Base-by-base conservation (phyloP, 176 grass and related monocot species). In the Ampelocalamus luodianensis region DNA sequence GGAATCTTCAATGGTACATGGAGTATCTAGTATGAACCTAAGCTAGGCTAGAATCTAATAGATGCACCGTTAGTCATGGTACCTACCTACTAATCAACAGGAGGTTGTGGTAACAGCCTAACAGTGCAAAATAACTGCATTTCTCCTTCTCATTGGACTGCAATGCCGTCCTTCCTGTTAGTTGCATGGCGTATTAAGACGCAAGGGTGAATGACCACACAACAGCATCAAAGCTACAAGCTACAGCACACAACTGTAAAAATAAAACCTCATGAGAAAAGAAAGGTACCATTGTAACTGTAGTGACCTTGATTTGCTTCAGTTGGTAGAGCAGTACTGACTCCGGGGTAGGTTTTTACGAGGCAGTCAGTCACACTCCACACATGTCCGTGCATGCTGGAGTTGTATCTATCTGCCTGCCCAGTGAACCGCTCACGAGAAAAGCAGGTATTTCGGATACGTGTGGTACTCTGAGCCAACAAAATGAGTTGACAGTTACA, bases 391-490 rank as follows among this genome's bases (percentile, higher is more conserved):
- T 32, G 61, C 37, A 4, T 23, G 27, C 23, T 24, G 5, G 29
- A 40, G 45, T 20, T 4, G 22, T 1, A 53, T 84, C 60, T 12
- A 51, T 0, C 23, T 18, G 13, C 4, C 42, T 27, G 67, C 56
- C 68, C 39, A 9, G 76, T 65, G 72, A 86, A 54, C 34, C 3
- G 76, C 20, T 34, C 58, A 74, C 68, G 68, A 66, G 54, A 32
- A 66, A 76, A 42, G 59, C 44, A 65, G 44, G 17, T 4, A 3
- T 10, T 65, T 63, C 36, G n/a, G 64, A 11, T 42, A 18, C 48
- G 48, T 55, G 23, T 3, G 64, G 65, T 81, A 69, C 48, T 40
- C 46, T 26, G 13, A 18, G 22, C 62, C 32, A 54, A 49, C 78
- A 38, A 75, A 56, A 36, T 23, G 37, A 54, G 5, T n/a, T 54